phyloP scores from a whole-genome alignment of 208 protist genomes.

The Trypanosoma melophagium region DNA sequence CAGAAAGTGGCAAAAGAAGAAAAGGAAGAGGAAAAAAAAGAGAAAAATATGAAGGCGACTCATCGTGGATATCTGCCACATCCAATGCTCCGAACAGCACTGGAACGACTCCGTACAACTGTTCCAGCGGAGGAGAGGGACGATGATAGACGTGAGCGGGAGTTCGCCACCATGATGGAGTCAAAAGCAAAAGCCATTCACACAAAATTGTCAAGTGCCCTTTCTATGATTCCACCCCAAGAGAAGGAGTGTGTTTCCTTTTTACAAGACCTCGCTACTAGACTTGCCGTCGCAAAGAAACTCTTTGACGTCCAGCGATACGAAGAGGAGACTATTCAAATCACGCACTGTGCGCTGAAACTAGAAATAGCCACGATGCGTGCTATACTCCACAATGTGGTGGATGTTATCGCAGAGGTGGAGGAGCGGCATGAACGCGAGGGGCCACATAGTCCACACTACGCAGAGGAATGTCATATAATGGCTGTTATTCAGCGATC shows the following conservation, averaged over 20 bases:
- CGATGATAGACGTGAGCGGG: conserved; percentile 15
- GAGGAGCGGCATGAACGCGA: conserved; percentile 28
- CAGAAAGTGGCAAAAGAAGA: too few relatives aligned
- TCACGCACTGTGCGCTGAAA: conserved; percentile 44
- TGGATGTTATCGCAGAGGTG: conserved; percentile 25
- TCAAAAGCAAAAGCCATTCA: conserved; percentile 20
- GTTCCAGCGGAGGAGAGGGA: conserved; percentile 19
- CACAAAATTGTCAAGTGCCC: conserved; percentile 23
- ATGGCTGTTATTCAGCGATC: conserved; percentile 30
- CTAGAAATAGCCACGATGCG: conserved; percentile 60
- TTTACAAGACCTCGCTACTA: conserved; percentile 40
- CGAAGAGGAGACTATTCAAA: conserved; percentile 73
- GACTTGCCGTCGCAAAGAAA: conserved; percentile 40
- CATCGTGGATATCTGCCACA: conserved; percentile 11
- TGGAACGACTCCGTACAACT: conserved; percentile 14
- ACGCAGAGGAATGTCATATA: conserved; percentile 30
- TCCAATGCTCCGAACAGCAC: conserved; percentile 12
- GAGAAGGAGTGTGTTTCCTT: conserved; percentile 40
- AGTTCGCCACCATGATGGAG: conserved; percentile 29
- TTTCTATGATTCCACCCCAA: conserved; percentile 14
- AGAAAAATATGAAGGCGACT: background rate
- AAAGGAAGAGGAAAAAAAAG: background rate
- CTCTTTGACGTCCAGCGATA: conserved; percentile 58
- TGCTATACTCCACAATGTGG: conserved; percentile 31
- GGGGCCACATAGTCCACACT: conserved; percentile 19